Evolutionary conservation across 2,329 filamentous ascomycete genomes (phyloP).

Genomic region (Tolypocladium cylindrosporum): DNA sequence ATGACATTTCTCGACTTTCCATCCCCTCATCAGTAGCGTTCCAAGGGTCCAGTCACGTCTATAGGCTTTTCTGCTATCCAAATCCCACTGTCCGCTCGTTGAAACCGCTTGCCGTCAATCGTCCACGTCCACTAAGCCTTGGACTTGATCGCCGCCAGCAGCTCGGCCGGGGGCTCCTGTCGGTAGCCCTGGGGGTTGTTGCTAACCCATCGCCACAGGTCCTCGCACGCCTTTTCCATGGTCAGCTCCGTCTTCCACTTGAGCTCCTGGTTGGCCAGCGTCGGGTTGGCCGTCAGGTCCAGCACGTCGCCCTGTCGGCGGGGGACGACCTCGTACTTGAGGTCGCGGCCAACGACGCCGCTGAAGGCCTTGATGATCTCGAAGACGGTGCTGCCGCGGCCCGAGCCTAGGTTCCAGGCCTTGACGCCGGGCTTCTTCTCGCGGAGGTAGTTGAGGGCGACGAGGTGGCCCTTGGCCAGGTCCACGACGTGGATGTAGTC

Average conservation of each 20-base stretch:
- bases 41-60: not conserved
- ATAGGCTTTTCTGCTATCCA: not conserved
- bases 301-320: constrained; percentile 85
- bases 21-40: not conserved
- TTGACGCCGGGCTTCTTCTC: constrained; percentile 78
- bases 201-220: constrained; percentile 93
- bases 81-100: not conserved
- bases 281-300: constrained; percentile 86
- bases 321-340: constrained; percentile 77
- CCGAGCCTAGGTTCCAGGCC: constrained; percentile 94
- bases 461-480: constrained; percentile 74
- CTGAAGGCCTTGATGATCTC: constrained; percentile 97
- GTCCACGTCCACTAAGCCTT: not conserved
- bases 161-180: constrained; percentile 76
- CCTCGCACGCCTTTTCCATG: constrained; percentile 85
- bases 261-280: constrained; percentile 78
- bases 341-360: constrained; percentile 70
- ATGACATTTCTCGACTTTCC: not conserved
- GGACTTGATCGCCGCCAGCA: constrained; percentile 56
- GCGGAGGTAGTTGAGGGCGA: constrained; percentile 83
- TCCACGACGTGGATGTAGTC: constrained; percentile 98
- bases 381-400: constrained; percentile 88
- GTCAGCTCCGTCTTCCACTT: constrained; percentile 85
- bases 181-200: constrained; percentile 95
- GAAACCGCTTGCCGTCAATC: not conserved